Evolutionary conservation across 2,329 filamentous ascomycete species (phyloP).

Genomic region (Penicillium sp.): DNA sequence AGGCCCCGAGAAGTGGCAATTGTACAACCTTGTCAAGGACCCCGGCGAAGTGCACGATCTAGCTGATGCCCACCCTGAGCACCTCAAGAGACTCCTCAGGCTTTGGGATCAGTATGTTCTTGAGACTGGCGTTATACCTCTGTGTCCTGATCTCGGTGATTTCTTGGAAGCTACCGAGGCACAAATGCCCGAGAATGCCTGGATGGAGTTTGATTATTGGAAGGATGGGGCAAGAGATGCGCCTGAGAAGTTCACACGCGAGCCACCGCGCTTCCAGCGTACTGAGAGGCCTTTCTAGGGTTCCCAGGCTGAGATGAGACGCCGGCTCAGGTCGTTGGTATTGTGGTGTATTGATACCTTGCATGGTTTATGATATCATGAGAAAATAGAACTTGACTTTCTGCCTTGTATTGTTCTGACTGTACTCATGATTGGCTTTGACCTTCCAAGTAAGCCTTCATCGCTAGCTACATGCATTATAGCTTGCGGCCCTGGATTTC

Average conservation of each 20-base stretch:
- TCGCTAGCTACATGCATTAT: too few species aligned
- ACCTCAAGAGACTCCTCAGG: constrained; percentile 49
- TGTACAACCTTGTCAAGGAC: constrained; percentile 55
- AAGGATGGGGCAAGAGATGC: constrained; percentile 52
- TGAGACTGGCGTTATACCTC: constrained; percentile 59
- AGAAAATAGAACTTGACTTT: constrained; percentile 1
- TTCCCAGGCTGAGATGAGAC: constrained; percentile 2
- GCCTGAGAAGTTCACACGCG: constrained; percentile 44
- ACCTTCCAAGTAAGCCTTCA: too few species aligned
- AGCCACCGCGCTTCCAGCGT: constrained; percentile 36
- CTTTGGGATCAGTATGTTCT: constrained; percentile 59
- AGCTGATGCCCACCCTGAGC: constrained; percentile 41
- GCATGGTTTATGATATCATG: constrained; percentile 1
- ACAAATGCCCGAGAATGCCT: constrained; percentile 64
- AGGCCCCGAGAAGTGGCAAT: constrained; percentile 56
- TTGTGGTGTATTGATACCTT: constrained; percentile 6
- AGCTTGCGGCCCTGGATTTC: too few species aligned
- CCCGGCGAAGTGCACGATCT: constrained; percentile 53
- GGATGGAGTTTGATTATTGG: constrained; percentile 68
- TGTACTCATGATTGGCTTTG: too few species aligned
- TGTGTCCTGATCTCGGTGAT: constrained; percentile 57
- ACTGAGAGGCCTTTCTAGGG: constrained; percentile 34
- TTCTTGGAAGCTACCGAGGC: constrained; percentile 62
- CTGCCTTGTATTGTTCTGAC: too few species aligned
- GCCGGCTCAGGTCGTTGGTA: not conserved